Evolutionary conservation across 192 early-diverging fungal genomes (phyloP).

Genomic region (Entomortierella chlamydospora): DNA sequence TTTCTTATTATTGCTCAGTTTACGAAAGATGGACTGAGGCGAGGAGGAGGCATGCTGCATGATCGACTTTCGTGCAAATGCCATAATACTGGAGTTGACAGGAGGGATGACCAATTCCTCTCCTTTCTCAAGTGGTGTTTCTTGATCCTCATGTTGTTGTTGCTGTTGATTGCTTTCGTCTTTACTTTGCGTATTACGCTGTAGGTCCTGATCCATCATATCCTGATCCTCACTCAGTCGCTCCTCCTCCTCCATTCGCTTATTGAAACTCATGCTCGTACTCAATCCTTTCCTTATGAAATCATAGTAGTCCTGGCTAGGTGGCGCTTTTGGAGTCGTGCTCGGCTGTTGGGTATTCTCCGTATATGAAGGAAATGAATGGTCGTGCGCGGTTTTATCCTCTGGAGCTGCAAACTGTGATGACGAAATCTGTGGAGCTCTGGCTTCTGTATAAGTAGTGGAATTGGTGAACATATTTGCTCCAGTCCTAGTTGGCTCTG

Average conservation of each 20-base stretch:
- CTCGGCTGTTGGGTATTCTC: neutral
- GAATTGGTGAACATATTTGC: neutral
- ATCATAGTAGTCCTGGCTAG: constrained; percentile 29
- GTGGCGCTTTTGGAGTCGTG: constrained; percentile 37
- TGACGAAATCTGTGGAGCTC: neutral
- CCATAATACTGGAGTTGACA: constrained; percentile 26
- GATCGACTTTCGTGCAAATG: constrained; percentile 38
- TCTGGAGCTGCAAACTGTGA: neutral
- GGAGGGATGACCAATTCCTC: neutral
- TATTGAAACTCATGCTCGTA: neutral
- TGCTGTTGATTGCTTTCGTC: neutral
- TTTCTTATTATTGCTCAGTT: constrained; percentile 5
- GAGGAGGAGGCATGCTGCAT: constrained; percentile 26
- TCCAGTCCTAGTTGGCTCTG: neutral
- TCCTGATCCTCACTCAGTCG: no score
- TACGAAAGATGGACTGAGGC: constrained; percentile 24
- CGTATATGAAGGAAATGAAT: neutral
- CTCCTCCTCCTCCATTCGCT: neutral
- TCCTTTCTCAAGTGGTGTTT: neutral
- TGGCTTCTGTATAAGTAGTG: neutral
- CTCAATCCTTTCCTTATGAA: constrained; percentile 7
- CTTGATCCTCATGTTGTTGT: constrained; percentile 1
- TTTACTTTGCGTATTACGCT: neutral
- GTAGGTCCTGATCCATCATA: neutral
- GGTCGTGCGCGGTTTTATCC: neutral